Percentiles rank a stretch among this genome's conserved stretches.
Evolutionary conservation across 768 basidiomycete species (phyloP).

Genomic region (Lactarius sp.): DNA sequence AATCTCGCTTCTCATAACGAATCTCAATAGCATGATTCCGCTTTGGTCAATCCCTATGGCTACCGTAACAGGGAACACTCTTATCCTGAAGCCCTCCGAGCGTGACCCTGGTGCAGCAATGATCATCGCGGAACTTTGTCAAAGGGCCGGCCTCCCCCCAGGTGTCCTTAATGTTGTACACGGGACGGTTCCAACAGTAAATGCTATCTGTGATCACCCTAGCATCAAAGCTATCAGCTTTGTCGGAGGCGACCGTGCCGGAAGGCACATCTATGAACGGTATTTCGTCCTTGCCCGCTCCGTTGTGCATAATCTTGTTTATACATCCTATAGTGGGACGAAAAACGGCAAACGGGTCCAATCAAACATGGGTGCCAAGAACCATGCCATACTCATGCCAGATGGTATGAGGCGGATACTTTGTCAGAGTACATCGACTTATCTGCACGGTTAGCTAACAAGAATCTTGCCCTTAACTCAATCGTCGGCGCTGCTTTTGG

Average conservation of each 20-base stretch:
- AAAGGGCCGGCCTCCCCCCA: constrained; percentile 77
- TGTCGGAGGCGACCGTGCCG: constrained; percentile 90
- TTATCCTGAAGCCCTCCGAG: constrained; percentile 94
- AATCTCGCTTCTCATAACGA: not conserved
- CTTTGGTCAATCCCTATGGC: constrained; percentile 95
- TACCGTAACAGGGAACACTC: constrained; percentile 84
- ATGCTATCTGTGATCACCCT: constrained; percentile 90
- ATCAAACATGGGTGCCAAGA: constrained; percentile 93
- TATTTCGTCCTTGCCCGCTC: constrained; percentile 22
- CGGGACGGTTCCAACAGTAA: constrained; percentile 85
- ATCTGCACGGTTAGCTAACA: constrained; percentile 60
- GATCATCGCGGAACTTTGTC: constrained; percentile 94
- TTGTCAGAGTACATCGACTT: not conserved
- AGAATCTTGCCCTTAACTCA: constrained; percentile 86
- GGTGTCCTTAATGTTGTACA: constrained; percentile 93
- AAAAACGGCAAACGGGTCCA: constrained; percentile 68
- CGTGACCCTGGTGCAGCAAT: constrained; percentile 96
- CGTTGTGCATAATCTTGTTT: constrained; percentile 13
- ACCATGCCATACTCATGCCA: constrained; percentile 89
- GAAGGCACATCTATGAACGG: constrained; percentile 91
- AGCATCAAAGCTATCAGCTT: constrained; percentile 93
- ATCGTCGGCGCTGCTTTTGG: constrained; percentile 93
- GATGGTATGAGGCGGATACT: constrained; percentile 56
- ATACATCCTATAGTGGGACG: constrained; percentile 53
- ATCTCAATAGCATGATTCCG: constrained; percentile 74